These are phyloP conservation scores for Stellera chamaejasme DNA, from an alignment of 345 rosid genomes.

Conservation along the genomic window DNA sequence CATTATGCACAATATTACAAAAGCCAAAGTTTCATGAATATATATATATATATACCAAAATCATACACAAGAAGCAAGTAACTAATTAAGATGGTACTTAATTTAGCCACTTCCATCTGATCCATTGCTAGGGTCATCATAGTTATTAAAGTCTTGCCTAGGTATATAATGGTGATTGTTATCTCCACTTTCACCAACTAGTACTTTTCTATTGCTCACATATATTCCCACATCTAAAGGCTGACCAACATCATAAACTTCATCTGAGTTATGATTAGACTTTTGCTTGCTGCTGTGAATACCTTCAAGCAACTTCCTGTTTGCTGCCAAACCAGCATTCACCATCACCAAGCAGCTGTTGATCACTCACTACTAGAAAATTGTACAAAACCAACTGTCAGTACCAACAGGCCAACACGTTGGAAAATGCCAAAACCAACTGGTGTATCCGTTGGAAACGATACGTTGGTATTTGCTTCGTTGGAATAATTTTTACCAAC, in stretches of 20 bases:
- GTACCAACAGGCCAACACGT: not conserved
- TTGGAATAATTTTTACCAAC: no score
- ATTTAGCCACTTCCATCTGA: conserved; percentile 22
- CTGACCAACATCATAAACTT: not conserved
- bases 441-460: no score
- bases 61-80: no score
- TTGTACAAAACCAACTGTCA: not conserved
- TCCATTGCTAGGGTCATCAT: conserved; percentile 17
- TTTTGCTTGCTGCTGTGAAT: conserved; percentile 1
- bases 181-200: conserved; percentile 20
- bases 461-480: no score
- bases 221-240: no score
- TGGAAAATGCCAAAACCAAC: no score
- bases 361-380: not conserved
- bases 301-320: conserved; percentile 5
- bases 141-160: conserved; percentile 35
- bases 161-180: conserved; percentile 50
- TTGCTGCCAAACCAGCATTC: conserved; percentile 12
- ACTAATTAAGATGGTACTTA: not conserved
- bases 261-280: not conserved
- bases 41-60: no score
- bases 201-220: not conserved
- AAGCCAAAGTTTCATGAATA: no score
- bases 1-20: no score
- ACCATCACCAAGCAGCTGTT: conserved; percentile 7